Evolutionary conservation across 768 basidiomycete genomes (phyloP).

Genomic region (Amanita thiersii): DNA sequence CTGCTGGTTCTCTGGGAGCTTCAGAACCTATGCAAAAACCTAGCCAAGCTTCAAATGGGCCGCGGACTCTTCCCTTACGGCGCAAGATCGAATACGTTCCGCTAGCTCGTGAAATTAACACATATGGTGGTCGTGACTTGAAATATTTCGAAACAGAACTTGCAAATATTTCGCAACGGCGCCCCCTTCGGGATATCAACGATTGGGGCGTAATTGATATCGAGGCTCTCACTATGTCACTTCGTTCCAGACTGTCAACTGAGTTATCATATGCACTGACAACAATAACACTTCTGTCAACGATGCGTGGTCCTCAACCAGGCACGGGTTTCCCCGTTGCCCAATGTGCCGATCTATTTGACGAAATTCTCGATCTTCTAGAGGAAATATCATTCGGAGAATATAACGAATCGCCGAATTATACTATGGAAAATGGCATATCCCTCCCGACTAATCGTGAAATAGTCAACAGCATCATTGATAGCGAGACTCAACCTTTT

Average conservation of each 20-base stretch:
- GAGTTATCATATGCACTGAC: conserved; percentile 90
- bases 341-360: conserved; percentile 73
- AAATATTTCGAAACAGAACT: conserved; percentile 58
- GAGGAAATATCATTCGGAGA: conserved; percentile 72
- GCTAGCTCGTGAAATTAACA: conserved; percentile 64
- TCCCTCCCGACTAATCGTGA: conserved; percentile 57
- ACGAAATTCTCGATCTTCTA: conserved; percentile 81
- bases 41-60: conserved; percentile 21
- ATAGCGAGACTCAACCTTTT: conserved; percentile 53
- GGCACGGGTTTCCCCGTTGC: conserved; percentile 67
- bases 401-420: conserved; percentile 23
- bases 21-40: conserved; percentile 20
- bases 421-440: conserved; percentile 21
- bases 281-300: conserved; percentile 74
- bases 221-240: conserved; percentile 87
- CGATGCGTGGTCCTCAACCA: conserved; percentile 60
- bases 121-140: conserved; percentile 77
- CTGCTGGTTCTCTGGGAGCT: conserved; percentile 16
- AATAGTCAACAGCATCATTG: conserved; percentile 48
- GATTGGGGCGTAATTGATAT: conserved; percentile 90
- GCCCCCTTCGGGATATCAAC: conserved; percentile 62
- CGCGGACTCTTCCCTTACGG: conserved; percentile 46
- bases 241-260: conserved; percentile 75
- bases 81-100: conserved; percentile 89
- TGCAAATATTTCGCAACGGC: conserved; percentile 36